Percentiles rank a stretch among this genome's conserved stretches.
Evolutionary conservation across 2,329 filamentous ascomycete species (phyloP).

Genomic region (Plectosphaerella sp.): DNA sequence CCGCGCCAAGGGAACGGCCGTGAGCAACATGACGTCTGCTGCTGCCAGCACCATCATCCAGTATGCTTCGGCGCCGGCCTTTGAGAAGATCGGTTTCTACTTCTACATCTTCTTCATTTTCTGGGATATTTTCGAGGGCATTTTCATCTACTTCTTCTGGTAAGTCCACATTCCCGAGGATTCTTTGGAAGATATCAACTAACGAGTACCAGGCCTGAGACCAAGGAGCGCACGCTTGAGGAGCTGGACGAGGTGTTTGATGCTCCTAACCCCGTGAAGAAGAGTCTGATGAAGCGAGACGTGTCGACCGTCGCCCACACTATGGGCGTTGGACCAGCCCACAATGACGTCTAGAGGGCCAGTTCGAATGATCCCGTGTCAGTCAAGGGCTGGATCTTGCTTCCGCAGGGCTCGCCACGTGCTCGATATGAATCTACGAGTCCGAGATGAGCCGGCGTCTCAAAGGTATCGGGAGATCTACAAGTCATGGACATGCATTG

Average conservation of each 20-base stretch:
- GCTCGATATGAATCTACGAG: too few relatives aligned
- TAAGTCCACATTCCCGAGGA: conserved; percentile 17
- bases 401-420: too few relatives aligned
- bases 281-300: conserved; percentile 10
- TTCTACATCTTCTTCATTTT: conserved; percentile 41
- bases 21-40: conserved; percentile 34
- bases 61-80: conserved; percentile 37
- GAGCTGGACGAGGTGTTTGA: conserved; percentile 48
- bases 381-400: too few relatives aligned
- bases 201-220: conserved; percentile 23
- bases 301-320: too few relatives aligned
- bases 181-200: too few relatives aligned
- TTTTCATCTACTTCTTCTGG: conserved; percentile 44
- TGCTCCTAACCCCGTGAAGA: conserved; percentile 37
- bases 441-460: too few relatives aligned
- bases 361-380: too few relatives aligned
- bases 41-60: conserved; percentile 34
- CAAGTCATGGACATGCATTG: too few relatives aligned
- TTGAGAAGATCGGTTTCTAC: conserved; percentile 36
- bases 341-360: too few relatives aligned
- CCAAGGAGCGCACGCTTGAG: conserved; percentile 43
- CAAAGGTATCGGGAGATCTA: too few relatives aligned
- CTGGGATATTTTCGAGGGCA: conserved; percentile 37
- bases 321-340: too few relatives aligned
- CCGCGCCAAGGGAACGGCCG: conserved; percentile 34